phyloP scores from a whole-genome alignment of 192 early-diverging fungal species.

The Backusella macrospora region DNA sequence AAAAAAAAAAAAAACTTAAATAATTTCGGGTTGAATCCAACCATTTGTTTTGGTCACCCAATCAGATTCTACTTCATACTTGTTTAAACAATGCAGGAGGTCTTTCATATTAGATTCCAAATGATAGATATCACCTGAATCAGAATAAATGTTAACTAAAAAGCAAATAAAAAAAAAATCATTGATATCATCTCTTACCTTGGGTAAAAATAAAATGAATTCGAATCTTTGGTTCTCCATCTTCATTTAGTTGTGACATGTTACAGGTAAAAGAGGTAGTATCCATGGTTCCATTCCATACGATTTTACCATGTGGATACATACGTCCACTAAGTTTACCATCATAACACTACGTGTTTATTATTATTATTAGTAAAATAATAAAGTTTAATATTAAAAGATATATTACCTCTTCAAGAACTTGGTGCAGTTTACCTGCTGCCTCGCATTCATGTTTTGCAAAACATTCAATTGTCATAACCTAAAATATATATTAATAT shows the following conservation, averaged over 20 bases:
- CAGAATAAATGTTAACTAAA: background rate
- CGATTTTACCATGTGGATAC: constrained; percentile 27
- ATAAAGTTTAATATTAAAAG: background rate
- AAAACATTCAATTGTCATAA: constrained; percentile 21
- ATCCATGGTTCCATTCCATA: constrained; percentile 28
- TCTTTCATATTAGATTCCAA: constrained; percentile 3
- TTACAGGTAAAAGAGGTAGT: background rate
- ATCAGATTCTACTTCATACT: constrained; percentile 26
- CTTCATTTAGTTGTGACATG: constrained; percentile 6
- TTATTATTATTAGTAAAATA: background rate
- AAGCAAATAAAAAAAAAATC: background rate
- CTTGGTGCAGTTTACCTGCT: constrained; percentile 33
- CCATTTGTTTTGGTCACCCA: constrained; percentile 22
- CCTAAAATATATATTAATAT: background rate
- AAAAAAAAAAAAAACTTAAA: constrained; percentile 8
- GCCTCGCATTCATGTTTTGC: constrained; percentile 25
- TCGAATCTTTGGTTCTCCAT: background rate
- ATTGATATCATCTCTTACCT: background rate
- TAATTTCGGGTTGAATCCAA: constrained; percentile 21
- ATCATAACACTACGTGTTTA: constrained; percentile 19
- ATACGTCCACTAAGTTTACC: constrained; percentile 29
- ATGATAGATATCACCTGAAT: background rate
- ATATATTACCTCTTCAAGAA: constrained; percentile 26
- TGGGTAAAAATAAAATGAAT: background rate
- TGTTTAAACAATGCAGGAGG: constrained; percentile 16